Base-by-base conservation (phyloP, 2,329 filamentous ascomycete species). In the Phialophora verrucosa region DNA sequence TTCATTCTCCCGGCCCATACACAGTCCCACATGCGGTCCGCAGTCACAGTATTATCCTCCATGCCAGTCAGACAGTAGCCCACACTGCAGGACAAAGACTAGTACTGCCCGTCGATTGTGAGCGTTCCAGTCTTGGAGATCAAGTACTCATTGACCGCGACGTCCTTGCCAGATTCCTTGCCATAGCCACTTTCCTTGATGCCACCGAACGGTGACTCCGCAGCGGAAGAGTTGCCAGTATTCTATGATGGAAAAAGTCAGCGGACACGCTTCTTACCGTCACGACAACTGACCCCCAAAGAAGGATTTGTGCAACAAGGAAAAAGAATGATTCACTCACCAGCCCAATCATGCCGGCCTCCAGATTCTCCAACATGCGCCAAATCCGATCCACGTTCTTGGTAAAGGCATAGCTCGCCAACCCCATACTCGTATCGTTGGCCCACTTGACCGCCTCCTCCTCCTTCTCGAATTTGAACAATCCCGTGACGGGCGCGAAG, bases 141-240 rank as follows among this genome's bases (percentile, higher is more conserved):
- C 71, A 87, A 66, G 71, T 88, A 89, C 74, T 89, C 87, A 53
- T 83, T 81, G 23, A 89, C 82, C 3, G 87, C 87, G 57, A 90
- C 87, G 69, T 89, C 86, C 76, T 88, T 90, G 17, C 88, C 88
- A 35, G 83, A 85, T 74, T 90, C 88, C 75, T 90, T 90, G 25
- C 88, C 88, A 74, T 90, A 90, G 0, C 88, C 88, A 5, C 84
- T 87, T 73, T 89, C 86, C 78, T 90, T 90, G 73, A 89, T 88
- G 2, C 88, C 88, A 20, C 88, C 88, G 73, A 90, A 90, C 2
- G 88, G 88, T 25, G 85, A 85, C 74, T 90, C 88, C 0, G 87
- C 87, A 1, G 87, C 87, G 1, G 87, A 89, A n/a, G 83, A 81
- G 72, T 89, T 88, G 20, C 86, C 86, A 80, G 72, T 73, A 56